These are phyloP conservation scores for Entamoeba nuttalli DNA, from an alignment of 208 protist genomes.

Conservation along the genomic window DNA sequence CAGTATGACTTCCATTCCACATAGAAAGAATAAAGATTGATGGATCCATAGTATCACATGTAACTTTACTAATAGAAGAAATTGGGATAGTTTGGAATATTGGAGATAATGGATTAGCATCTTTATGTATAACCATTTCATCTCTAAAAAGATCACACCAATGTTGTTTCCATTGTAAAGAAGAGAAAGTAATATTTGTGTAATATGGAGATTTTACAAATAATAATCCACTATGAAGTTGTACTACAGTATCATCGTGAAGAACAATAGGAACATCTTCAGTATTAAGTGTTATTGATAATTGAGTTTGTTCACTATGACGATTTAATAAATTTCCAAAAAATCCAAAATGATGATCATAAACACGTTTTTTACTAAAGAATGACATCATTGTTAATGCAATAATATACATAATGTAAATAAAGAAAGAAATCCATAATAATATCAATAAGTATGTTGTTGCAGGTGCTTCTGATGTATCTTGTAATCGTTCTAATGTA, in stretches of 20 bases:
- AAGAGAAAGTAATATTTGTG: not conserved
- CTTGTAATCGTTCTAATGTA: not conserved
- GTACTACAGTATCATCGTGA: not conserved
- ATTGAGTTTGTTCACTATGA: not conserved
- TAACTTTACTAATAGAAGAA: not conserved
- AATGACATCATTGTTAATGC: not conserved
- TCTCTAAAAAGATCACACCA: not conserved
- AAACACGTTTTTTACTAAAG: not conserved
- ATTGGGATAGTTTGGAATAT: not conserved
- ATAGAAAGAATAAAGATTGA: not conserved
- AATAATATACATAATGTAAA: not conserved
- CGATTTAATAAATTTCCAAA: not conserved
- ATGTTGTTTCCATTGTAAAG: not conserved
- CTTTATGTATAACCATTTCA: not conserved
- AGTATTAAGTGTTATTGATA: not conserved
- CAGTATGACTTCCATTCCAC: not conserved
- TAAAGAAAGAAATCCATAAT: not conserved
- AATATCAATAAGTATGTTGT: not conserved
- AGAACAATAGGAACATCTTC: not conserved
- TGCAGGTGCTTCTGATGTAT: not conserved
- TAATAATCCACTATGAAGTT: not conserved
- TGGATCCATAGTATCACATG: not conserved
- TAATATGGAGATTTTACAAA: not conserved
- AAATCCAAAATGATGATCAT: not conserved
- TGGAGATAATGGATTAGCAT: not conserved